Evolutionary conservation across 2,329 filamentous ascomycete genomes (phyloP).

Genomic region (Pseudopithomyces maydicus): DNA sequence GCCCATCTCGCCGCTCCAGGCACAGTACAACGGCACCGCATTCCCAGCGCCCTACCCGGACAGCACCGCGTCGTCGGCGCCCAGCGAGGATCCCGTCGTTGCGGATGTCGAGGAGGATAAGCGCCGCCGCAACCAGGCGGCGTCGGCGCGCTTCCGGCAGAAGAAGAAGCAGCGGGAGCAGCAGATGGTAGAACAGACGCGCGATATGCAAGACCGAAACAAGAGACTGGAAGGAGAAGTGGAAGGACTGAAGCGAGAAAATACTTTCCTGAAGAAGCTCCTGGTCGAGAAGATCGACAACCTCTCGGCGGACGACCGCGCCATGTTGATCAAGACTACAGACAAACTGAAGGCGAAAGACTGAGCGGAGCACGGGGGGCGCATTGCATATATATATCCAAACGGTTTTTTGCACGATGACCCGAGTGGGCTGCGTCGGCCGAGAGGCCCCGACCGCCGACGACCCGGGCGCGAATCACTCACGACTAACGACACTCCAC

Average conservation of each 20-base stretch:
- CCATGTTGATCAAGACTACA: slow-evolving; percentile 32
- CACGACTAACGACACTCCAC: slow-evolving; percentile 8
- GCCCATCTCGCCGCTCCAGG: slow-evolving; percentile 35
- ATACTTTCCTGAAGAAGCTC: slow-evolving; percentile 42
- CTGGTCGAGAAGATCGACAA: slow-evolving; percentile 46
- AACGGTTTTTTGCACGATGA: slow-evolving; percentile 8
- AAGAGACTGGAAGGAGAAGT: slow-evolving; percentile 65
- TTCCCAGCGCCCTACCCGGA: slow-evolving; percentile 27
- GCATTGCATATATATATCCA: not conserved
- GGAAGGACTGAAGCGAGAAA: slow-evolving; percentile 49
- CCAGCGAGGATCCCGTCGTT: slow-evolving; percentile 32
- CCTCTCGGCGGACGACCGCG: slow-evolving; percentile 43
- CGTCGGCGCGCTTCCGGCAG: slow-evolving; percentile 84
- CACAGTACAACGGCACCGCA: slow-evolving; percentile 17
- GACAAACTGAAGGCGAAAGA: slow-evolving; percentile 18
- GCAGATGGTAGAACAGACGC: slow-evolving; percentile 59
- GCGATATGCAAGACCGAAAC: slow-evolving; percentile 84
- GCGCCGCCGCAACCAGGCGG: slow-evolving; percentile 85
- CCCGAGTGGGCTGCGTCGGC: slow-evolving; percentile 1
- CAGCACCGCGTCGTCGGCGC: slow-evolving; percentile 28
- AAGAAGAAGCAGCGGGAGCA: slow-evolving; percentile 97
- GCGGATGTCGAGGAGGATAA: slow-evolving; percentile 81
- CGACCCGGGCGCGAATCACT: slow-evolving; percentile 7
- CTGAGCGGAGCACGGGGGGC: not conserved
- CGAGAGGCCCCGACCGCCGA: slow-evolving; percentile 8